Percentiles rank a stretch among this genome's conserved stretches.
These are phyloP conservation scores for Prinsepia uniflora DNA, from an alignment of 306 rosid genomes.

Conservation along the genomic window DNA sequence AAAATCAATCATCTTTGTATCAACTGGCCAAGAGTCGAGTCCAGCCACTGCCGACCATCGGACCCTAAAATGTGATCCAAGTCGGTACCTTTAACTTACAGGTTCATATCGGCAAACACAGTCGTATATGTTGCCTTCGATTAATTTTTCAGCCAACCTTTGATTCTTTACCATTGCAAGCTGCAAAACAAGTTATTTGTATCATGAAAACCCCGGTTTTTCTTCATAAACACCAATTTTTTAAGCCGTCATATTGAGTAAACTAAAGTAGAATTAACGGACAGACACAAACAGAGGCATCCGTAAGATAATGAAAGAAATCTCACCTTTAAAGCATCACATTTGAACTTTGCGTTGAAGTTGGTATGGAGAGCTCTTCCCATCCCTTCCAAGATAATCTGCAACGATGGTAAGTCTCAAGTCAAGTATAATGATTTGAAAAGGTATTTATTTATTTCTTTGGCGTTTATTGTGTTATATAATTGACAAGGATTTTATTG, in stretches of 20 bases:
- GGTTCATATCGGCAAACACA: conserved; percentile 90
- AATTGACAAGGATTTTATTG: neutral
- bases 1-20: neutral
- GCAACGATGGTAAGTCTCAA: conserved; percentile 17
- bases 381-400: conserved; percentile 98
- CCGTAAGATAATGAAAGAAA: neutral
- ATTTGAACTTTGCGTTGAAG: conserved; percentile 78
- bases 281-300: no score
- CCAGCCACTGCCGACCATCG: neutral
- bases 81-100: conserved; percentile 34
- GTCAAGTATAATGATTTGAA: neutral
- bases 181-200: conserved; percentile 38
- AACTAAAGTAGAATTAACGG: no score
- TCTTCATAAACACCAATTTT: no score
- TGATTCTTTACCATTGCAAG: conserved; percentile 99
- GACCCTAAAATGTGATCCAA: neutral
- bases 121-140: conserved; percentile 75
- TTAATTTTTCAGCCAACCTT: conserved; percentile 88
- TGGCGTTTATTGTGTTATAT: neutral
- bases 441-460: neutral
- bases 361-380: conserved; percentile 93
- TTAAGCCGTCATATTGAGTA: no score
- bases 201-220: neutral
- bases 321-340: conserved; percentile 88
- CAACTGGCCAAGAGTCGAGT: neutral